Percentiles rank a stretch among this genome's conserved stretches.
These are phyloP conservation scores for Tillandsia leiboldiana DNA, from an alignment of 176 grass and related monocot species.

Conservation along the genomic window DNA sequence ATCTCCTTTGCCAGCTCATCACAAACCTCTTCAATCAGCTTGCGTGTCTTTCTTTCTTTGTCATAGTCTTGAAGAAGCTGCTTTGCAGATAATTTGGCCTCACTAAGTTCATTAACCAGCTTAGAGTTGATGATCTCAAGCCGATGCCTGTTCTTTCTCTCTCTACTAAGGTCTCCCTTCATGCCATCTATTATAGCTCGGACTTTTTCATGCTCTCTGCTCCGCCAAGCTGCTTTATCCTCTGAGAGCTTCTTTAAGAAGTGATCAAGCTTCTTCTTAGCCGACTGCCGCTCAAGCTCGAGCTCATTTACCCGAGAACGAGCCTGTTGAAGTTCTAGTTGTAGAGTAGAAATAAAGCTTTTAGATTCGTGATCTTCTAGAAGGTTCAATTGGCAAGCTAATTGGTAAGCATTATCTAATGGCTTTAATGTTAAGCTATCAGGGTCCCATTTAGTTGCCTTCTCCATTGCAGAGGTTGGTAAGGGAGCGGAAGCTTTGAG, in stretches of 20 bases:
- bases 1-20: constrained; percentile 90
- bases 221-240: constrained; percentile 83
- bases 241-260: constrained; percentile 87
- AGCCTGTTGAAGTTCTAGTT: constrained; percentile 67
- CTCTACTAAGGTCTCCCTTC: constrained; percentile 76
- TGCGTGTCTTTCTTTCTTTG: constrained; percentile 61
- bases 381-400: constrained; percentile 69
- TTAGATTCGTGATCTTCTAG: constrained; percentile 42
- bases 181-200: constrained; percentile 73
- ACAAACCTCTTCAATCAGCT: constrained; percentile 85
- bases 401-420: constrained; percentile 51
- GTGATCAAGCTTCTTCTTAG: constrained; percentile 85
- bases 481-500: constrained; percentile 33
- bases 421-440: constrained; percentile 47
- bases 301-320: constrained; percentile 43
- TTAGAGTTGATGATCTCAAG: constrained; percentile 70
- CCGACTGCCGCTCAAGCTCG: constrained; percentile 53
- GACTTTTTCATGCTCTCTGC: constrained; percentile 78
- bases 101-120: constrained; percentile 69
- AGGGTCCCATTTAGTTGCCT: constrained; percentile 96
- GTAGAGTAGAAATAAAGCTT: constrained; percentile 49
- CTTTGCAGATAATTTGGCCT: constrained; percentile 61
- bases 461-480: constrained; percentile 53
- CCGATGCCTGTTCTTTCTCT: constrained; percentile 66
- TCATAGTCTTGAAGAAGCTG: constrained; percentile 76